Evolutionary conservation across 495 filamentous ascomycete species (phyloP).

Genomic region (Amphirosellinia nigrospora): DNA sequence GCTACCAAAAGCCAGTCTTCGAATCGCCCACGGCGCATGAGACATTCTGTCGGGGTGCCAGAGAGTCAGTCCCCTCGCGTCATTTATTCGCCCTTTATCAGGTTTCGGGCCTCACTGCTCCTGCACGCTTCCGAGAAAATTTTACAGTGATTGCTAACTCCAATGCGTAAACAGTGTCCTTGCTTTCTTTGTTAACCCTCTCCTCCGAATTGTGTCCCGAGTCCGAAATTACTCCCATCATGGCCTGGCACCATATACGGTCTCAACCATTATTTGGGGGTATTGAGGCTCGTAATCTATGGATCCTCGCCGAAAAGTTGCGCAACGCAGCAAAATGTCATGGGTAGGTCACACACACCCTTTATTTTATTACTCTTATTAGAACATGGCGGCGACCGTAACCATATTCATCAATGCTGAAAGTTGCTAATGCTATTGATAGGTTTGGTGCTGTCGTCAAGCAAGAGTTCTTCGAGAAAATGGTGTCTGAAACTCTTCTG

Average conservation of each 20-base stretch:
- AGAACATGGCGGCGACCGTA: neutral
- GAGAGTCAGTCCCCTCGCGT: too few species aligned
- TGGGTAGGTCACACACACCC: conserved; percentile 16
- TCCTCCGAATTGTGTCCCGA: conserved; percentile 39
- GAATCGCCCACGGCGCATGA: neutral
- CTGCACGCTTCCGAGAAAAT: too few species aligned
- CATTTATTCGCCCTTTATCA: too few species aligned
- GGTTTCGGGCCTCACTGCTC: too few species aligned
- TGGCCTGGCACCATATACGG: conserved; percentile 46
- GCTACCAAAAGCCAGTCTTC: conserved; percentile 7
- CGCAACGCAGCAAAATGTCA: conserved; percentile 28
- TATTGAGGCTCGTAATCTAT: conserved; percentile 17
- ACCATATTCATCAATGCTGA: neutral
- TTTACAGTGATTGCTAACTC: too few species aligned
- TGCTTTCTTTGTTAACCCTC: conserved; percentile 38
- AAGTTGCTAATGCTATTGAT: conserved; percentile 11
- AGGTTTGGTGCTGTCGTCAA: conserved; percentile 31
- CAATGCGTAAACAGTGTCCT: too few species aligned
- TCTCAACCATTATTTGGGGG: conserved; percentile 35
- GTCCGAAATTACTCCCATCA: conserved; percentile 44
- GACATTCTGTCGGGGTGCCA: conserved; percentile 7
- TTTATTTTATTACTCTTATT: neutral
- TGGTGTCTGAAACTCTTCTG: conserved; percentile 20
- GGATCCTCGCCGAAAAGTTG: conserved; percentile 22
- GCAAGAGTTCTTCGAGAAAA: conserved; percentile 21